phyloP scores from a whole-genome alignment of 1,284 basidiomycete genomes.

The Naganishia sp. region DNA sequence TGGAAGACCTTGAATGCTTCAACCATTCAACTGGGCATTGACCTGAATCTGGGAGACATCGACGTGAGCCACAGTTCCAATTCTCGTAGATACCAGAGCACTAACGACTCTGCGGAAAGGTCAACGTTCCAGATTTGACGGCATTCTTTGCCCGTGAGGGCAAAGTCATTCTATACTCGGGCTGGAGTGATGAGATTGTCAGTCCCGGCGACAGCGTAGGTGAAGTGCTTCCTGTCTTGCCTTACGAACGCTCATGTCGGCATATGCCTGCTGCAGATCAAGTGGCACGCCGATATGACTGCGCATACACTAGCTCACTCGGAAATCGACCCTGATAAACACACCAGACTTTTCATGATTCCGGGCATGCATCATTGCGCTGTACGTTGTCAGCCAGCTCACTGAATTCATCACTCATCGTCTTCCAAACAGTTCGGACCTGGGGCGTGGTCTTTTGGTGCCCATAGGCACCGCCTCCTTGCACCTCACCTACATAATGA shows the following conservation, averaged over 20 bases:
- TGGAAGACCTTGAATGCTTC: slow-evolving; percentile 13
- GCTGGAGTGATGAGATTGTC: slow-evolving; percentile 49
- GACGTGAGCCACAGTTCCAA: not conserved
- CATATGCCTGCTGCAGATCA: not conserved
- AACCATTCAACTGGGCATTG: slow-evolving; percentile 6
- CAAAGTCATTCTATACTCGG: slow-evolving; percentile 50
- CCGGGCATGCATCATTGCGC: slow-evolving; percentile 56
- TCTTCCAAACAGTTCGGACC: slow-evolving; percentile 30
- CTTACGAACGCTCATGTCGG: not conserved
- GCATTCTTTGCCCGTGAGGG: slow-evolving; percentile 43
- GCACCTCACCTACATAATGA: slow-evolving; percentile 10
- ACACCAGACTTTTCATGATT: slow-evolving; percentile 56
- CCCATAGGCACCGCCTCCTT: slow-evolving; percentile 5
- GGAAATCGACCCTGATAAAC: slow-evolving; percentile 44
- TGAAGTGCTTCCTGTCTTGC: not conserved
- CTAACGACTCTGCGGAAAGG: not conserved
- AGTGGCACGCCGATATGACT: slow-evolving; percentile 25
- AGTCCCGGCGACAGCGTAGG: slow-evolving; percentile 44
- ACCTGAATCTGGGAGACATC: slow-evolving; percentile 14
- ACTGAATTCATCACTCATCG: slow-evolving; percentile 38
- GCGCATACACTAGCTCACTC: slow-evolving; percentile 40
- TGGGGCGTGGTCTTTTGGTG: slow-evolving; percentile 7
- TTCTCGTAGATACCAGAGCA: not conserved
- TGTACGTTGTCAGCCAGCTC: slow-evolving; percentile 37
- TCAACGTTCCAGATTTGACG: slow-evolving; percentile 40